Base-by-base conservation (phyloP, 208 protist species). In the Acanthamoeba healyi region DNA sequence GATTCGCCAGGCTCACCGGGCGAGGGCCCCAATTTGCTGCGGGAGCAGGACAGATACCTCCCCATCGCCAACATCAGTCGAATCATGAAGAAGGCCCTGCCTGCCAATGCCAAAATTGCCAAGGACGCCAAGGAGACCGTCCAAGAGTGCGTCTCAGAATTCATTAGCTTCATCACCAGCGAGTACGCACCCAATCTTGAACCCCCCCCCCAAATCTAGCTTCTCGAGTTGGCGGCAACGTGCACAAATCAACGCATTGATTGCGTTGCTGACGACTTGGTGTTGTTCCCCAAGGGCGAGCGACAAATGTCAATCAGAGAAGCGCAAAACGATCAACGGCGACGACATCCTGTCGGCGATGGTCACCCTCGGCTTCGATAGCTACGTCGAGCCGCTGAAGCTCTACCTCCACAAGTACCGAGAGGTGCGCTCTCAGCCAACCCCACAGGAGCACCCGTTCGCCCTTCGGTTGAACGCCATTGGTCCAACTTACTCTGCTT, bases 341-440 rank as follows among this genome's bases (percentile, higher is more conserved):
- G 96, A 97, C 12, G 96, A 97, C 58, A 90, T 97, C n/a, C 82
- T 97, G 1, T 94, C 61, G 34, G 96, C 96, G 5, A 96, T 97
- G 94, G 34, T 90, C 7, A 95, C 32, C 29, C 90, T 97, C 17
- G 96, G 96, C 32, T 97, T 97, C 92, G 96, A 97, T 22, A 86
- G 79, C 32, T 97, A 97, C 72, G 89, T 95, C 36, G 95, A 97
- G 36, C 96, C 96, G 3, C 70, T 97, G 4, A 96, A 94, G n/a
- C 42, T 94, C 0, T 97, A 95, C 67, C 86, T 97, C 15, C 65
- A 84, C 34, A 93, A 93, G 36, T 96, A 96, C 56, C 46, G 95
- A 77, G 95, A 96, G 87, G 95, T 96, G 61, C 17, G 67, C 32
- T 15, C 40, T 46, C n/a, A n/a, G n/a, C n/a, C n/a, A n/a, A n/a